Evolutionary conservation across 768 basidiomycete species (phyloP).

Genomic region (Mrakia blollopis): DNA sequence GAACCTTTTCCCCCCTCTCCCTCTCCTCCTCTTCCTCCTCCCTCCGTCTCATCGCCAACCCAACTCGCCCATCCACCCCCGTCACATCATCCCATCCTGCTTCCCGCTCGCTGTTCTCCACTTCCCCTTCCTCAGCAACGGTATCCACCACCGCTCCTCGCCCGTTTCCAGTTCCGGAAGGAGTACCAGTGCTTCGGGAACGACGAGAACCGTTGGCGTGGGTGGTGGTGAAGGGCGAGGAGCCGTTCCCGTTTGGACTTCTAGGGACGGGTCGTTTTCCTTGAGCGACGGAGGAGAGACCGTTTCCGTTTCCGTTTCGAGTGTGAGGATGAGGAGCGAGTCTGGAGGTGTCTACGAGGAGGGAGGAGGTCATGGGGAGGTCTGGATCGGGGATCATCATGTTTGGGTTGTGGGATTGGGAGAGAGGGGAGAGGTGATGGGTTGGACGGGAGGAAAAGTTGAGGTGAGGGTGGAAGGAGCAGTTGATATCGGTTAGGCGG

Average conservation of each 20-base stretch:
- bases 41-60: not conserved
- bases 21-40: not conserved
- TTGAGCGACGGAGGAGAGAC: no score
- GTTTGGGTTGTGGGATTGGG: constrained; percentile 51
- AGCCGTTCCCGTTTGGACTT: no score
- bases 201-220: not conserved
- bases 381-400: constrained; percentile 42
- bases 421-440: constrained; percentile 8
- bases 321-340: not conserved
- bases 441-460: no score
- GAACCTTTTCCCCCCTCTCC: not conserved
- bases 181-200: not conserved
- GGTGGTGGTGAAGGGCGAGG: no score
- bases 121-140: constrained; percentile 10
- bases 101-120: not conserved
- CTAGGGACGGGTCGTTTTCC: no score
- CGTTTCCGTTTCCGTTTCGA: not conserved
- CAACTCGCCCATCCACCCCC: not conserved
- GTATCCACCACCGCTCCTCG: not conserved
- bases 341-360: not conserved
- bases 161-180: not conserved
- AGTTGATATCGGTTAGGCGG: constrained; percentile 53
- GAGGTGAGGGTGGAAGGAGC: constrained; percentile 32
- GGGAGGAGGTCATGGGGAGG: constrained; percentile 44
- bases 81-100: constrained; percentile 24